Evolutionary conservation across 495 filamentous ascomycete genomes (phyloP).

Genomic region (Neurospora sp.): DNA sequence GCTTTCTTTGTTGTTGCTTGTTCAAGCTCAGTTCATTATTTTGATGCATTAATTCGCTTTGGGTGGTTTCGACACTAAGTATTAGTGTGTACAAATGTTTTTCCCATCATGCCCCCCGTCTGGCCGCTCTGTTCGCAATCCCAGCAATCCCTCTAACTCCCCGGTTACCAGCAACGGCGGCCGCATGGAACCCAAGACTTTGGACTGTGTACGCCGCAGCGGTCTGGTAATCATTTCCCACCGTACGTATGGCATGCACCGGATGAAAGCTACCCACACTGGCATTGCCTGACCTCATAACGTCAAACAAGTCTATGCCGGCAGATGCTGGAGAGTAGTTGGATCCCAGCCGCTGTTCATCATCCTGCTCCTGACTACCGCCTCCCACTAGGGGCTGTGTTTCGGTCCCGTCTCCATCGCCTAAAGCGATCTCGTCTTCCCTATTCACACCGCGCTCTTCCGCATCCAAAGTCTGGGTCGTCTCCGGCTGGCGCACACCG

Average conservation of each 20-base stretch:
- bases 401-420: slow-evolving; percentile 39
- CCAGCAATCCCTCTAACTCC: background rate
- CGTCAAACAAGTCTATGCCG: slow-evolving; percentile 38
- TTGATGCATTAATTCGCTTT: background rate
- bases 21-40: background rate
- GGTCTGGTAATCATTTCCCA: slow-evolving; percentile 46
- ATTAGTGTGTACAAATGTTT: background rate
- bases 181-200: slow-evolving; percentile 40
- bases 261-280: slow-evolving; percentile 61
- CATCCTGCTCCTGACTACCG: slow-evolving; percentile 8
- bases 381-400: slow-evolving; percentile 28
- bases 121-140: background rate
- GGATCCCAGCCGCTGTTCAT: slow-evolving; percentile 35
- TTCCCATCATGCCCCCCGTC: background rate
- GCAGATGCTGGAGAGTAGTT: slow-evolving; percentile 35
- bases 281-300: slow-evolving; percentile 56
- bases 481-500: slow-evolving; percentile 9
- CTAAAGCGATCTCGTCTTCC: slow-evolving; percentile 25
- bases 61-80: background rate
- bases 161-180: slow-evolving; percentile 34
- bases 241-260: slow-evolving; percentile 52
- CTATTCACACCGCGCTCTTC: slow-evolving; percentile 71
- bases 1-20: background rate
- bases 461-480: slow-evolving; percentile 60
- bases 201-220: slow-evolving; percentile 41